Evolutionary conservation across 768 basidiomycete species (phyloP).

Genomic region (Termitomyces sp.): DNA sequence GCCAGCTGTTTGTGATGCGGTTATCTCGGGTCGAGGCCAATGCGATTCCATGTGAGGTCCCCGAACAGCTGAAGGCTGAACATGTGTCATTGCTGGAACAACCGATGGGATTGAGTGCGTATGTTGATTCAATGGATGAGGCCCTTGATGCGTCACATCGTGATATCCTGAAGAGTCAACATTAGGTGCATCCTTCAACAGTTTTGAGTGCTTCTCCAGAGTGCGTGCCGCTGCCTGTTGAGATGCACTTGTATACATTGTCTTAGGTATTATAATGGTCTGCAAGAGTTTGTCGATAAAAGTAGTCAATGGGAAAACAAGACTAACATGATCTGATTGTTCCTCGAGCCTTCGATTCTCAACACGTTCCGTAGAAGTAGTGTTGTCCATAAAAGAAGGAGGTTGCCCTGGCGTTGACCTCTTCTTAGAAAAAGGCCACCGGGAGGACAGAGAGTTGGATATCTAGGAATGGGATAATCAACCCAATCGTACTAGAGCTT

Average conservation of each 20-base stretch:
- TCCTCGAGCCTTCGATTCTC: background rate
- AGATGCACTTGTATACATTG: constrained; percentile 5
- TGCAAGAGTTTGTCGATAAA: background rate
- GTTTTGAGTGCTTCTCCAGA: background rate
- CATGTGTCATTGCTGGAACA: background rate
- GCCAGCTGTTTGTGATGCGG: background rate
- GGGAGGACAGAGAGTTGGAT: constrained; percentile 2
- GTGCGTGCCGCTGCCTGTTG: constrained; percentile 2
- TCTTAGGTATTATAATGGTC: background rate
- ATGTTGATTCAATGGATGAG: background rate
- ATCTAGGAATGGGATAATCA: background rate
- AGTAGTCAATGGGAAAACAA: constrained; percentile 19
- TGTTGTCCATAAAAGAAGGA: constrained; percentile 6
- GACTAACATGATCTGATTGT: constrained; percentile 44
- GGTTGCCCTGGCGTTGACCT: constrained; percentile 8
- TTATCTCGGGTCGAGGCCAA: background rate
- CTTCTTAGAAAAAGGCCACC: constrained; percentile 8
- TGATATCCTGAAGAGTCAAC: background rate
- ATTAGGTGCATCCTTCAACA: background rate
- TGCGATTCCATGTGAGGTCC: background rate
- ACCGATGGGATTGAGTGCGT: background rate
- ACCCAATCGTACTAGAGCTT: background rate
- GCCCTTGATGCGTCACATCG: background rate
- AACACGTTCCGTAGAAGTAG: background rate
- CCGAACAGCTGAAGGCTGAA: background rate